Conservation (phyloP, 1,284 basidiomycete genomes). For the Sanguinoderma infundibulare region DNA sequence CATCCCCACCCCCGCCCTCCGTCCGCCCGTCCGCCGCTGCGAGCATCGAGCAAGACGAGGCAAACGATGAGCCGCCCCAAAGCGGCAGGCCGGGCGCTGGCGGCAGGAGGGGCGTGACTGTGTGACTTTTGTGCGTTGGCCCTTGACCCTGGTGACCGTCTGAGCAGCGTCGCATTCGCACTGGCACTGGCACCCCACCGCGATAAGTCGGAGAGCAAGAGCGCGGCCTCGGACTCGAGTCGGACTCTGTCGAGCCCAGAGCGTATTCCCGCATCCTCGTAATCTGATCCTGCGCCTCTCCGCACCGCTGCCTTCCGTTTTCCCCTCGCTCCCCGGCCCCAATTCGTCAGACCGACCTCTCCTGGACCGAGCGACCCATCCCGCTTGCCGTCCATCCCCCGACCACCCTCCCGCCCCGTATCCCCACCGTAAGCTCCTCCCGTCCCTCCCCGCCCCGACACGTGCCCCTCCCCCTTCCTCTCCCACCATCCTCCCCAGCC, state of each 20-base stretch:
- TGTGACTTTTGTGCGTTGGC: conserved; percentile 14
- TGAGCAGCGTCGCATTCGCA: not conserved
- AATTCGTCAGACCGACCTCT: conserved; percentile 11
- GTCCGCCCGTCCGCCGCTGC: not conserved
- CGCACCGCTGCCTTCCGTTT: not conserved
- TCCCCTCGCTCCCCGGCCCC: not conserved
- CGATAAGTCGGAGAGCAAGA: conserved; percentile 3
- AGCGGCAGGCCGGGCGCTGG: conserved; percentile 9
- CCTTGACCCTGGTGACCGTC: conserved; percentile 11
- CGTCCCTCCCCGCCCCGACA: not conserved
- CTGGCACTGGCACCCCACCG: not conserved
- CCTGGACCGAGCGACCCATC: not conserved
- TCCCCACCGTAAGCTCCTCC: conserved; percentile 13
- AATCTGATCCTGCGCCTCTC: conserved; percentile 5
- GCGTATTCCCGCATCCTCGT: not conserved
- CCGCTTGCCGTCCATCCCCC: conserved; percentile 10
- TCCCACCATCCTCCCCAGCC: not conserved
- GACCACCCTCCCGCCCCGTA: conserved; percentile 10
- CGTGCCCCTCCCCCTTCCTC: not conserved
- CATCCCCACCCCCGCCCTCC: conserved; percentile 2
- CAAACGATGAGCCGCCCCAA: conserved; percentile 4
- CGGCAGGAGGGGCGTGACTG: conserved; percentile 12
- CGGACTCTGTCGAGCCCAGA: conserved; percentile 6
- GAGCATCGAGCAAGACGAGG: conserved; percentile 1
- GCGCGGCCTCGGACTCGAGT: conserved; percentile 6